Percentiles rank a stretch among this genome's conserved stretches.
Evolutionary conservation across 2,329 filamentous ascomycete species (phyloP).

Genomic region (Pseudogymnoascus sp.): DNA sequence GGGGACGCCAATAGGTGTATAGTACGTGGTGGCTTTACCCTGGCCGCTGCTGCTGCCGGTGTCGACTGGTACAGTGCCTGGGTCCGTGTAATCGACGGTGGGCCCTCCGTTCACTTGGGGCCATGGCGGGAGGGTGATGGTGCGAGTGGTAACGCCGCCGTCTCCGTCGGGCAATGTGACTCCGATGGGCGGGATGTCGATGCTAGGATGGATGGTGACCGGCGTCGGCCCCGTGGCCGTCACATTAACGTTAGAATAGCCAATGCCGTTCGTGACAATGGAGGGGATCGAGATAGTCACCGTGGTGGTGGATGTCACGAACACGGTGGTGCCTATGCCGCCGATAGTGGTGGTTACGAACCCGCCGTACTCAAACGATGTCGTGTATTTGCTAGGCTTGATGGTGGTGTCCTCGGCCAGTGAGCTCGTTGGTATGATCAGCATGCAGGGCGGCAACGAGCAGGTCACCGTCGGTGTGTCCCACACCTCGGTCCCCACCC

Average conservation of each 20-base stretch:
- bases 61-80: constrained; percentile 5
- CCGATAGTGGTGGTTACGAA: background rate
- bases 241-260: background rate
- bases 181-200: constrained; percentile 13
- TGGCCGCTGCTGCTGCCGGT: background rate
- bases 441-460: constrained; percentile 15
- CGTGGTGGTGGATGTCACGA: background rate
- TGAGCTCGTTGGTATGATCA: constrained; percentile 22
- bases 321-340: background rate
- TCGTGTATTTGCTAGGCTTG: constrained; percentile 14
- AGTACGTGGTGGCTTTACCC: background rate
- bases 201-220: constrained; percentile 15
- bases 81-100: constrained; percentile 1
- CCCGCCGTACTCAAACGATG: constrained; percentile 16
- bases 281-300: background rate
- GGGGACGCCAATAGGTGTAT: background rate
- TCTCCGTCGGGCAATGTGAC: constrained; percentile 16
- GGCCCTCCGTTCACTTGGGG: constrained; percentile 14
- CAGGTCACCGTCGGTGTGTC: constrained; percentile 12
- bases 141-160: constrained; percentile 16
- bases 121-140: constrained; percentile 19
- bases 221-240: background rate
- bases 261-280: background rate
- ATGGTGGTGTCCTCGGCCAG: constrained; percentile 17
- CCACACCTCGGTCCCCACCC: constrained; percentile 18